A percentile compares a stretch with the other conserved stretches of the same genome.
These are phyloP conservation scores for Chlorella sp. DNA, from an alignment of 139 green algal species.

Conservation along the genomic window DNA sequence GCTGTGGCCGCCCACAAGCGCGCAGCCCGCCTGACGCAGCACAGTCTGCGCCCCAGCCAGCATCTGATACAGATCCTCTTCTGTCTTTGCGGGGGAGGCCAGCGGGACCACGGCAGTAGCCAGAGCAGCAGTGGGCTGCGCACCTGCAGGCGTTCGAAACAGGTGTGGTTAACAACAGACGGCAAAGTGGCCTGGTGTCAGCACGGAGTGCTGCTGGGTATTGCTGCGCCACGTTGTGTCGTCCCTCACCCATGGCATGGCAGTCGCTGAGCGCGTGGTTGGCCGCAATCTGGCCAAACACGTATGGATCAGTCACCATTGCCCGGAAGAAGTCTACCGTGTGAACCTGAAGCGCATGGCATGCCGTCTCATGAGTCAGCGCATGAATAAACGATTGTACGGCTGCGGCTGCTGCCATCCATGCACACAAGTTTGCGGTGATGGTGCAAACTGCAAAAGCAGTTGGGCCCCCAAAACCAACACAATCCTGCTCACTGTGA, in stretches of 20 bases:
- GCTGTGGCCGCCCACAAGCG: constrained; percentile 88
- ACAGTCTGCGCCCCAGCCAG: constrained; percentile 71
- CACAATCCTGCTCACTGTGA: constrained; percentile 30
- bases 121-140: constrained; percentile 74
- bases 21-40: constrained; percentile 74
- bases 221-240: neutral
- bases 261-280: constrained; percentile 86
- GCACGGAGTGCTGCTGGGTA: too few species aligned
- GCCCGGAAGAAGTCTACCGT: constrained; percentile 92
- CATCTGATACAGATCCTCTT: constrained; percentile 85
- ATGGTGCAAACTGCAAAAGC: too few species aligned
- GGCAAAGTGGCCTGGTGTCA: too few species aligned
- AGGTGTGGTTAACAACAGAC: neutral
- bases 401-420: too few species aligned
- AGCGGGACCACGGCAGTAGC: constrained; percentile 81
- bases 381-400: too few species aligned
- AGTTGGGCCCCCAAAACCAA: too few species aligned
- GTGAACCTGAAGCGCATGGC: constrained; percentile 66
- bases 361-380: too few species aligned
- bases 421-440: too few species aligned
- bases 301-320: constrained; percentile 81
- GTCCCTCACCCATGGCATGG: constrained; percentile 77
- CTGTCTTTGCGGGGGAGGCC: constrained; percentile 62
- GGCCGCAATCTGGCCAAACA: constrained; percentile 87
- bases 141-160: constrained; percentile 47